These are phyloP conservation scores for Kwoniella mangroviensis DNA, from an alignment of 768 basidiomycete genomes.

Conservation along the genomic window DNA sequence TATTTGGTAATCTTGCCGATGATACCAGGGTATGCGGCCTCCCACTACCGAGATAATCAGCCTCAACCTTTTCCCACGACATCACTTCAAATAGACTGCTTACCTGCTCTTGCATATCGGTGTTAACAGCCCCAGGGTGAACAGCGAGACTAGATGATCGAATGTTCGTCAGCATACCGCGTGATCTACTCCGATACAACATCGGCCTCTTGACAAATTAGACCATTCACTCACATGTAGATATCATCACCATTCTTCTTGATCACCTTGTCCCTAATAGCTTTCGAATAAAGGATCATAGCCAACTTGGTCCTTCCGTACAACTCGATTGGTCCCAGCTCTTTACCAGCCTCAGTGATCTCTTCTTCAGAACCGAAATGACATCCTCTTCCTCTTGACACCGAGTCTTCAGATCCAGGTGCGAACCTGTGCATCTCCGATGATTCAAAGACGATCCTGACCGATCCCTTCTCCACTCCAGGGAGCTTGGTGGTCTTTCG, in stretches of 20 bases:
- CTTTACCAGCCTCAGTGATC: slow-evolving; percentile 55
- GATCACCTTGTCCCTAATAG: slow-evolving; percentile 54
- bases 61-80: too few species aligned
- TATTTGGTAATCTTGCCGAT: slow-evolving; percentile 37
- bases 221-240: slow-evolving; percentile 34
- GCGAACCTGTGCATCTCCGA: slow-evolving; percentile 60
- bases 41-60: slow-evolving; percentile 29
- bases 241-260: slow-evolving; percentile 54
- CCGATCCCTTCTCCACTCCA: slow-evolving; percentile 45
- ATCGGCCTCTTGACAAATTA: too few species aligned
- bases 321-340: slow-evolving; percentile 55
- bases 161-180: background rate
- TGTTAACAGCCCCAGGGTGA: slow-evolving; percentile 57
- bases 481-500: slow-evolving; percentile 56
- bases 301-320: slow-evolving; percentile 61
- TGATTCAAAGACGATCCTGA: slow-evolving; percentile 60
- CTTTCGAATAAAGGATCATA: slow-evolving; percentile 59
- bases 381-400: slow-evolving; percentile 28
- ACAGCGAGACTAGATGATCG: slow-evolving; percentile 36
- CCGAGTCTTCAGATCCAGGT: slow-evolving; percentile 43
- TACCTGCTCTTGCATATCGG: slow-evolving; percentile 52
- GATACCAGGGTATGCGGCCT: slow-evolving; percentile 49
- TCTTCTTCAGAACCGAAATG: slow-evolving; percentile 59
- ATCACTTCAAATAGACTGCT: background rate
- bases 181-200: background rate